A percentile compares a stretch with the other conserved stretches of the same genome.
Evolutionary conservation across 495 filamentous ascomycete genomes (phyloP).

Genomic region (Talaromyces liani): DNA sequence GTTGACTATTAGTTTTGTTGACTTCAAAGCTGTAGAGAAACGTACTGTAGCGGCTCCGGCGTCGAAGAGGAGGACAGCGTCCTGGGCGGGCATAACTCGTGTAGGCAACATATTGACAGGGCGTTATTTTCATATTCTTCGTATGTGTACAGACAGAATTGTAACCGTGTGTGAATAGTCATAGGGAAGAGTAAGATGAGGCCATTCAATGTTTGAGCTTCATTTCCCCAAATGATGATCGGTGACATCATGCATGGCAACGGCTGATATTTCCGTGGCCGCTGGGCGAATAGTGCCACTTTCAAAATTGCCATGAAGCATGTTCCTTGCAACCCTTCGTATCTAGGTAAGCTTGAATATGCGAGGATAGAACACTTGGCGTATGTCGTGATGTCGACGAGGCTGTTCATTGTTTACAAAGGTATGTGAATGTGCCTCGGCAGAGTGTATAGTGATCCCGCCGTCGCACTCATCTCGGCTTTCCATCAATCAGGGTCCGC

Average conservation of each 20-base stretch:
- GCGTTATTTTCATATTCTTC: neutral
- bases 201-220: neutral
- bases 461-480: neutral
- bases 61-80: slow-evolving; percentile 26
- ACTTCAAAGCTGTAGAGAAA: neutral
- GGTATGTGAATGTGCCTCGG: neutral
- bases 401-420: neutral
- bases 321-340: neutral
- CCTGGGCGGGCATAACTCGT: slow-evolving; percentile 18
- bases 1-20: slow-evolving; percentile 7
- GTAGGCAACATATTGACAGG: slow-evolving; percentile 16
- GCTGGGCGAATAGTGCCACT: neutral
- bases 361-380: neutral
- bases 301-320: neutral
- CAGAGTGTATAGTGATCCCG: neutral
- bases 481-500: no score
- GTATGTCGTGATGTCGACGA: neutral
- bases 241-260: slow-evolving; percentile 22
- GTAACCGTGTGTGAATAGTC: neutral
- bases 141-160: neutral
- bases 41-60: slow-evolving; percentile 25
- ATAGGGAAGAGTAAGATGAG: neutral
- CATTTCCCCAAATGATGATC: slow-evolving; percentile 16
- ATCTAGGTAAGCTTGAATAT: no score
- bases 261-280: neutral